Evolutionary conservation across 345 rosid genomes (phyloP), one percentile per base, ranked within the genome.

Genomic region (Euphorbia peplus): DNA sequence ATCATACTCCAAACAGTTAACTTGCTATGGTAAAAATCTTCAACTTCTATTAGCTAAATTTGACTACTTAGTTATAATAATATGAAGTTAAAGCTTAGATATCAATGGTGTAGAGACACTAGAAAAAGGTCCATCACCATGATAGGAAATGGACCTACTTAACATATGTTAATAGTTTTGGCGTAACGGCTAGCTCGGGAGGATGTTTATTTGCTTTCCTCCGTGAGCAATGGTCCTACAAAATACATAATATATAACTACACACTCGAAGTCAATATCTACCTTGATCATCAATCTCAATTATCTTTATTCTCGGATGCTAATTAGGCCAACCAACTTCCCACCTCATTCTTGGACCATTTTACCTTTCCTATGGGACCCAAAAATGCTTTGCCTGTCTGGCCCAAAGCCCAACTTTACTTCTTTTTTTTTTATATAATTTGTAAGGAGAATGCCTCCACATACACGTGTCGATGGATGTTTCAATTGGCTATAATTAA

Each of bases 11-110:
- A 42, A 76, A 1, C 90, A 81, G 76, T 70, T 88, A 70, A 76
- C 90, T 18, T 85, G 83, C 3, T 87, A 80, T 57, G 98, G 99
- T 95, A 57, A 83, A 73, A 67, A 60, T 37, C 46, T 39, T 15
- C 29, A 44, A 32, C 19, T 18, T 41, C 37, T 6, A 8, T 47
- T 9, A 32, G 3, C 37, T 32, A 32, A 32, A 32, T 35, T 11
- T 22, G 41, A 25, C 15, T 25, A 13, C 30, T 28, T 51, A 16
- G n/a, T n/a, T n/a, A n/a, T n/a, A n/a, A n/a, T n/a, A n/a, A n/a
- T n/a, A n/a, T 60, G 35, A 70, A 67, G 64, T 70, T 60, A 58
- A 56, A 37, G 11, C 46, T 52, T 16, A 11, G 21, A 32, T 4
- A 50, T 26, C 12, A 28, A 41, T 4, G 56, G 48, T 55, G 50